phyloP scores from a whole-genome alignment of 2,329 filamentous ascomycete genomes.

The Fusarium neocosmosporiellum region DNA sequence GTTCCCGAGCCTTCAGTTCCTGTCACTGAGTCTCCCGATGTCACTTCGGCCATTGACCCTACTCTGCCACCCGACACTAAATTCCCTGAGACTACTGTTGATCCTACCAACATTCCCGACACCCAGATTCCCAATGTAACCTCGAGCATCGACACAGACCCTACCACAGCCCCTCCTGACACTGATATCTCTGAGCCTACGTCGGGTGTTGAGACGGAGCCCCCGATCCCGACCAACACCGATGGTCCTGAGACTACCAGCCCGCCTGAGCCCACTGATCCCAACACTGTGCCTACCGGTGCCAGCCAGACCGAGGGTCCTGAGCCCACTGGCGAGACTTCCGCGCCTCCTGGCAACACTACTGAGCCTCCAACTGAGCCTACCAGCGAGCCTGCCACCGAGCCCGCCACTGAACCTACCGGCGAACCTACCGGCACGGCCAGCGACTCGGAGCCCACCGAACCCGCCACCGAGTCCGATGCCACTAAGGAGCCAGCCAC shows the following conservation, averaged over 20 bases:
- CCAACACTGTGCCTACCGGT: neutral
- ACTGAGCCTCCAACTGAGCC: neutral
- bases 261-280: conserved; percentile 6
- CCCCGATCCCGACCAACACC: conserved; percentile 20
- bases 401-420: neutral
- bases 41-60: conserved; percentile 23
- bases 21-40: conserved; percentile 18
- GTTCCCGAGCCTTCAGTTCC: conserved; percentile 22
- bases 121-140: conserved; percentile 8
- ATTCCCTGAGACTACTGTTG: neutral
- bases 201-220: conserved; percentile 3
- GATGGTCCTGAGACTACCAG: conserved; percentile 21
- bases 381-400: conserved; percentile 8
- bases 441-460: conserved; percentile 13
- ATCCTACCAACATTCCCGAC: conserved; percentile 20
- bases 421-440: conserved; percentile 4
- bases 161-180: conserved; percentile 1
- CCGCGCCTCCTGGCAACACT: neutral
- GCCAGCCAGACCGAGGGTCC: neutral
- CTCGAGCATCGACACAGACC: conserved; percentile 9
- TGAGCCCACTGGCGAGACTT: neutral
- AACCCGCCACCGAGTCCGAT: conserved; percentile 10
- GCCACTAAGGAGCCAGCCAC: conserved; percentile 2
- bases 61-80: neutral
- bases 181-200: conserved; percentile 20